phyloP scores from a whole-genome alignment of 176 grass and related monocot species.

The Aechmea fasciata region DNA sequence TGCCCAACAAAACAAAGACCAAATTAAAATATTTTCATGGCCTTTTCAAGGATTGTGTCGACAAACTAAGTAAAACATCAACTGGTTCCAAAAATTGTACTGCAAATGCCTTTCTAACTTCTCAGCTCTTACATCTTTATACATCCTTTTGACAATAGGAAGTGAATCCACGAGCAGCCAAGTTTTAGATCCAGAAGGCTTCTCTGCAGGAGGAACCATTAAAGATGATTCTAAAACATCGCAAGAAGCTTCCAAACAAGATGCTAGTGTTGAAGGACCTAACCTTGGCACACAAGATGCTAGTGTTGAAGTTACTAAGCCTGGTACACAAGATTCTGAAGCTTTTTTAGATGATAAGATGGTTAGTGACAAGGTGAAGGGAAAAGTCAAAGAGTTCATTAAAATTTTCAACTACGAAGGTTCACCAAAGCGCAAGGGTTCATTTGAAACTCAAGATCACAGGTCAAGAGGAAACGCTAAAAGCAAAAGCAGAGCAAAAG shows the following conservation, averaged over 20 bases:
- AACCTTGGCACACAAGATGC: slow-evolving; percentile 22
- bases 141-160: slow-evolving; percentile 13
- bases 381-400: slow-evolving; percentile 69
- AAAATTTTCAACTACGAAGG: slow-evolving; percentile 66
- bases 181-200: slow-evolving; percentile 22
- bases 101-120: slow-evolving; percentile 5
- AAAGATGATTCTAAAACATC: slow-evolving; percentile 18
- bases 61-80: slow-evolving; percentile 23
- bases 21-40: slow-evolving; percentile 16
- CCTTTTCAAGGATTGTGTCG: slow-evolving; percentile 21
- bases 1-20: slow-evolving; percentile 7
- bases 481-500: slow-evolving; percentile 35
- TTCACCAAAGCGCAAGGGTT: slow-evolving; percentile 59
- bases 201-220: slow-evolving; percentile 30
- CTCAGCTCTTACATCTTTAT: slow-evolving; percentile 7
- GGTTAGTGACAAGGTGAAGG: slow-evolving; percentile 50
- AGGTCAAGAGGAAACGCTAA: slow-evolving; percentile 32
- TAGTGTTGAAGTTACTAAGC: slow-evolving; percentile 8
- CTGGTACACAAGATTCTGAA: slow-evolving; percentile 21
- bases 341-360: slow-evolving; percentile 50
- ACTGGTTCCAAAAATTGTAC: not conserved
- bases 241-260: slow-evolving; percentile 4
- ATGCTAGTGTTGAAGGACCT: not conserved
- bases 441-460: slow-evolving; percentile 29
- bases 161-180: slow-evolving; percentile 19